phyloP scores from a whole-genome alignment of 345 rosid species.

The Excoecaria agallocha region DNA sequence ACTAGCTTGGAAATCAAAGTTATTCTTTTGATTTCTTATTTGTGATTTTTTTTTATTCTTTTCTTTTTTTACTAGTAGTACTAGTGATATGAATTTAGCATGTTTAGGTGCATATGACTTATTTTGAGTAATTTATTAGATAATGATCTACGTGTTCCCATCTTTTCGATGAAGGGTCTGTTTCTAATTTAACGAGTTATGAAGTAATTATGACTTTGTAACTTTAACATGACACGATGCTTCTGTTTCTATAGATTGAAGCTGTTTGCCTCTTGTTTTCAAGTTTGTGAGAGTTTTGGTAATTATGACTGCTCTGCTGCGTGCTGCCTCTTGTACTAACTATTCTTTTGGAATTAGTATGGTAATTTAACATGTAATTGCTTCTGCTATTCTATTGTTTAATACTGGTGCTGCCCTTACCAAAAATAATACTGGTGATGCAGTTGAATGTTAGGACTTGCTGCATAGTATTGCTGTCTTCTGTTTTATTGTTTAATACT shows the following conservation, averaged over 20 bases:
- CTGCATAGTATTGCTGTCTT: neutral
- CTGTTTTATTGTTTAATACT: neutral
- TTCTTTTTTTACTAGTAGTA: neutral
- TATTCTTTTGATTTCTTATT: neutral
- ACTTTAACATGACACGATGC: neutral
- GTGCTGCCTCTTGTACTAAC: neutral
- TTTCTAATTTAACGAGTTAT: neutral
- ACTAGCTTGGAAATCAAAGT: neutral
- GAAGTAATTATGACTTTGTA: neutral
- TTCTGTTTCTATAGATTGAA: conserved; percentile 14
- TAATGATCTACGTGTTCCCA: neutral
- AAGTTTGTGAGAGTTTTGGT: neutral
- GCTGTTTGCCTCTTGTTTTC: neutral
- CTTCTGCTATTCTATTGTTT: neutral
- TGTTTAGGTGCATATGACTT: neutral
- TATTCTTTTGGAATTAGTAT: neutral
- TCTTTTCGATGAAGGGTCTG: neutral
- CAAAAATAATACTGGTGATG: neutral
- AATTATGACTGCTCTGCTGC: neutral
- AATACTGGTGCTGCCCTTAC: too few relatives aligned
- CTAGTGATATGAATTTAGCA: neutral
- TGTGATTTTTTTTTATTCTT: neutral
- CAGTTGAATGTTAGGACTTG: neutral
- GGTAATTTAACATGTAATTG: neutral
- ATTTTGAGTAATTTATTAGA: neutral